Conservation (phyloP, 495 filamentous ascomycete genomes). For the Penicillium salamii region DNA sequence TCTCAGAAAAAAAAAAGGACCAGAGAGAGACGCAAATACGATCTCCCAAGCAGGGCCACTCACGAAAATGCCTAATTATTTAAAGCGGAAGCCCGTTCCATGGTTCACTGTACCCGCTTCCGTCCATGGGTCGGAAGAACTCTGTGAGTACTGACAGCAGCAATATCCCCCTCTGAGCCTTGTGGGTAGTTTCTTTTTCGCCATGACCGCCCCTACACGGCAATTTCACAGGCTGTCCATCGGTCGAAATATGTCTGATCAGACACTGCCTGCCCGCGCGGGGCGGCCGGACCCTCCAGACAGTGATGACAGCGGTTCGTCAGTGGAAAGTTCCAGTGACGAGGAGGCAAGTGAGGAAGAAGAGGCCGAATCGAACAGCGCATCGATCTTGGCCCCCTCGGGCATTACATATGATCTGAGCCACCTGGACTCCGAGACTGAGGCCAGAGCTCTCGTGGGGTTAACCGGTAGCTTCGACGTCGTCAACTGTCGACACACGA, state of each 20-base stretch:
- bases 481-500: slow-evolving; percentile 29
- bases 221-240: slow-evolving; percentile 42
- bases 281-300: slow-evolving; percentile 17
- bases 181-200: slow-evolving; percentile 8
- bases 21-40: background rate
- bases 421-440: slow-evolving; percentile 31
- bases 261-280: slow-evolving; percentile 22
- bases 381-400: slow-evolving; percentile 28
- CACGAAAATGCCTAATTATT: slow-evolving; percentile 19
- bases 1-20: slow-evolving; percentile 8
- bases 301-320: slow-evolving; percentile 15
- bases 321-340: slow-evolving; percentile 12
- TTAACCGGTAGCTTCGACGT: slow-evolving; percentile 36
- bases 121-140: slow-evolving; percentile 42
- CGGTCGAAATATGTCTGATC: slow-evolving; percentile 30
- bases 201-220: slow-evolving; percentile 41
- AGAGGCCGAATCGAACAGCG: slow-evolving; percentile 17
- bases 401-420: slow-evolving; percentile 45
- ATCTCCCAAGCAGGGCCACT: too few relatives aligned
- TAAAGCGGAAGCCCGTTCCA: slow-evolving; percentile 31
- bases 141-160: slow-evolving; percentile 22
- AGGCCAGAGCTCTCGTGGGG: slow-evolving; percentile 36
- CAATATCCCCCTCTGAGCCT: background rate
- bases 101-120: slow-evolving; percentile 38
- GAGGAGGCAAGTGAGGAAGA: slow-evolving; percentile 17